phyloP scores from a whole-genome alignment of 768 basidiomycete genomes.

The Amanita rimosa region DNA sequence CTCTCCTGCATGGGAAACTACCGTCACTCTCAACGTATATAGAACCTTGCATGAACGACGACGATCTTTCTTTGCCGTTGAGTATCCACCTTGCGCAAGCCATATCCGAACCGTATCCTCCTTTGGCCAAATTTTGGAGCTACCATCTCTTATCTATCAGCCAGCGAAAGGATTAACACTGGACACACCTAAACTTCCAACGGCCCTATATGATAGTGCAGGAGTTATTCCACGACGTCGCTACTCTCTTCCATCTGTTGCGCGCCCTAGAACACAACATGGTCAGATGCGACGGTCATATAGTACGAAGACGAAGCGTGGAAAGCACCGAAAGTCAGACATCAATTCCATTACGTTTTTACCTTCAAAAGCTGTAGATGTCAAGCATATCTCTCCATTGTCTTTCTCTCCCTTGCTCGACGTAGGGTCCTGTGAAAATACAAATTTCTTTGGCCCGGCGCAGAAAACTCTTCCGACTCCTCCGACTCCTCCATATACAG shows the following conservation, averaged over 20 bases:
- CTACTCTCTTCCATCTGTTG: conserved; percentile 1
- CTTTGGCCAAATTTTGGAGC: background rate
- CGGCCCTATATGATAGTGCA: background rate
- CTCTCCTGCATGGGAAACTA: conserved; percentile 34
- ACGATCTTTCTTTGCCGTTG: conserved; percentile 10
- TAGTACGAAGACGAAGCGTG: conserved; percentile 1
- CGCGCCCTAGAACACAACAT: background rate
- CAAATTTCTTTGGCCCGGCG: background rate
- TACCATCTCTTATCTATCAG: background rate
- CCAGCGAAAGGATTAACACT: background rate
- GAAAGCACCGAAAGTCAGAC: background rate
- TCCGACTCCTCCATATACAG: background rate
- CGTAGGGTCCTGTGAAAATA: background rate
- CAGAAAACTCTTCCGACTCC: background rate
- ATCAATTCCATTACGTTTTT: background rate
- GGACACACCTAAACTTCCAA: background rate
- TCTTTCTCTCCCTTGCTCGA: background rate
- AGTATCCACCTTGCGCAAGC: background rate
- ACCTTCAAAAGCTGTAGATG: background rate
- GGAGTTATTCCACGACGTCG: conserved; percentile 1
- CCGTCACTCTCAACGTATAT: conserved; percentile 13
- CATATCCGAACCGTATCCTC: background rate
- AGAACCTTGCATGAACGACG: conserved; percentile 10
- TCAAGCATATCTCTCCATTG: background rate
- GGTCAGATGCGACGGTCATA: background rate